phyloP scores from a whole-genome alignment of 2,329 filamentous ascomycete species.

The Tetracladium maxilliforme region DNA sequence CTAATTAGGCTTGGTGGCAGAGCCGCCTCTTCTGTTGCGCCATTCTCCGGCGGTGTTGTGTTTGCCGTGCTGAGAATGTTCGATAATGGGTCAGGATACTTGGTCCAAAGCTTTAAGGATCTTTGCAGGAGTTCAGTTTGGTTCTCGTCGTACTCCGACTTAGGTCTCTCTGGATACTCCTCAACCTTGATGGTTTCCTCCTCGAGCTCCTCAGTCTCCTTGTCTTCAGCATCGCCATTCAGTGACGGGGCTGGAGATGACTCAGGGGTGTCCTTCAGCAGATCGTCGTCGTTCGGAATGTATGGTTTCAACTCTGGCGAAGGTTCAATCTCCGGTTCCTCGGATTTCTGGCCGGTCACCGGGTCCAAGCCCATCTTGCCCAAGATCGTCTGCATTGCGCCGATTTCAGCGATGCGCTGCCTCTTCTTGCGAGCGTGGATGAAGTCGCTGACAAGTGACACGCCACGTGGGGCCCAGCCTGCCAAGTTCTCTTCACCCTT shows the following conservation, averaged over 20 bases:
- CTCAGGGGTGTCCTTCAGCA: constrained; percentile 38
- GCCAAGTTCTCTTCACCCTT: constrained; percentile 83
- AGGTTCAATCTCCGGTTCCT: neutral
- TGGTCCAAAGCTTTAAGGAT: constrained; percentile 15
- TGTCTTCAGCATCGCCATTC: constrained; percentile 4
- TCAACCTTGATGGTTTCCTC: constrained; percentile 13
- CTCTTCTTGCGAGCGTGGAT: constrained; percentile 61
- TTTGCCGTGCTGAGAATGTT: constrained; percentile 43
- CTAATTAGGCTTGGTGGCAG: constrained; percentile 46
- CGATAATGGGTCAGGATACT: constrained; percentile 23
- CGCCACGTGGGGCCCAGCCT: constrained; percentile 77
- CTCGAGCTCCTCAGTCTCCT: constrained; percentile 1
- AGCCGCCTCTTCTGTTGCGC: too few relatives aligned
- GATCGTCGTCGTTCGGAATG: neutral
- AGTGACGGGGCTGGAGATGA: constrained; percentile 25
- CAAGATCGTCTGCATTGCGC: constrained; percentile 54
- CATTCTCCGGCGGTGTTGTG: constrained; percentile 55
- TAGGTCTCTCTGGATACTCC: constrained; percentile 12
- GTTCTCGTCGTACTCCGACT: constrained; percentile 15
- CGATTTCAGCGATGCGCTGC: constrained; percentile 63
- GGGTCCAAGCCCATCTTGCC: constrained; percentile 33
- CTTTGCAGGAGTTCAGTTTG: constrained; percentile 23
- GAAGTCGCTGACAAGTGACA: constrained; percentile 83
- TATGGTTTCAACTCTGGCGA: neutral
- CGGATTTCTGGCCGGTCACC: constrained; percentile 1